phyloP scores from a whole-genome alignment of 805 yeast species.

The Starmerella floricola region DNA sequence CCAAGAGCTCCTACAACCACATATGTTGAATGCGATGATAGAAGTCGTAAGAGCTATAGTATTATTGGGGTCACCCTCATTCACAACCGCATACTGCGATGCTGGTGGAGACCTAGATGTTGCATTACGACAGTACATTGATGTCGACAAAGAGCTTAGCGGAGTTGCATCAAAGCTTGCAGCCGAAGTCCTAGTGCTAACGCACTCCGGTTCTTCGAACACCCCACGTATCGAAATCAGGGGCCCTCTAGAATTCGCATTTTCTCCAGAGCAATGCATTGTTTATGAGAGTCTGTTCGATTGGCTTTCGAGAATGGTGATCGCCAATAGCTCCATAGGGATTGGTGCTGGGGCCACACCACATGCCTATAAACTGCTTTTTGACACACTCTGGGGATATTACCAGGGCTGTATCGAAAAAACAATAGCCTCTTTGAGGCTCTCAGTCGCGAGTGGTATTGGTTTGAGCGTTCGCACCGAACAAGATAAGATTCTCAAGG shows the following conservation, averaged over 20 bases:
- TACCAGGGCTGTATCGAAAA: constrained; percentile 10
- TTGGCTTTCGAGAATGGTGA: constrained; percentile 8
- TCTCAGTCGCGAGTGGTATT: background rate
- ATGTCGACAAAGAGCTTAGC: background rate
- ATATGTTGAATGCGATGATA: constrained; percentile 1
- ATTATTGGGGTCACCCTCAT: constrained; percentile 14
- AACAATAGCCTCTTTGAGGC: constrained; percentile 3
- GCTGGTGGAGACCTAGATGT: background rate
- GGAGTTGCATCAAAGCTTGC: background rate
- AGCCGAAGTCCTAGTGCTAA: background rate
- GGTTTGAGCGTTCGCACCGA: background rate
- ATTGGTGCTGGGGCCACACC: constrained; percentile 1
- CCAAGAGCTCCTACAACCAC: constrained; percentile 1
- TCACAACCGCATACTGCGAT: constrained; percentile 4
- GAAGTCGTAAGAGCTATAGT: constrained; percentile 7
- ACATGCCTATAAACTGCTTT: constrained; percentile 9
- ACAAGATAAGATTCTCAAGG: constrained; percentile 1
- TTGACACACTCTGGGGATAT: constrained; percentile 13
- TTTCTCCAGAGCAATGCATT: constrained; percentile 10
- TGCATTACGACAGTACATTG: background rate
- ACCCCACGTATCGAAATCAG: background rate
- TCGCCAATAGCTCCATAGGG: constrained; percentile 3
- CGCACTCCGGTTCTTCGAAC: background rate
- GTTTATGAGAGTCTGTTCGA: constrained; percentile 9
- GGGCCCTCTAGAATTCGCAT: background rate